Base-by-base conservation (phyloP, 148 eudicot species). In the Tetragonia tetragonoides region DNA sequence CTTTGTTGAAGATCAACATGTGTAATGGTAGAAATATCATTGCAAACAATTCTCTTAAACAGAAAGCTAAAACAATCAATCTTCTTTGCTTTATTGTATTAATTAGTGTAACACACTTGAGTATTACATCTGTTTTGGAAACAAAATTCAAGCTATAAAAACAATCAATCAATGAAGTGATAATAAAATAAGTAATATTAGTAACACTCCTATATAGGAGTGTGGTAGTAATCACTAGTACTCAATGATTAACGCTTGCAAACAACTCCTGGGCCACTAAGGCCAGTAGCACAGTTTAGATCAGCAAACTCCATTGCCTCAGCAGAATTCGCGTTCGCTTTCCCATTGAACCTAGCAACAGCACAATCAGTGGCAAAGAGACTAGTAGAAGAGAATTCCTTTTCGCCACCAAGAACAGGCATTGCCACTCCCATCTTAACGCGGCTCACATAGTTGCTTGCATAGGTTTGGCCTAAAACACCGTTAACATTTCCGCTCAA, bases 401-500 rank as follows among this genome's bases (percentile, higher is more conserved):
- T 81, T 2, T 89, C 84, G 1, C 97, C 95, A 16, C 97, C 93
- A 72, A 93, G 77, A 1, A 93, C 90, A 7, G 95, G 88, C 91
- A 89, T 88, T 9, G 34, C 60, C 1, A 82, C 88, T 18, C 92
- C 95, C 86, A 93, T 87, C 66, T 91, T 93, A 41, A 84, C 96
- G 63, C 86, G 86, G 63, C 90, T 91, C 72, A 80, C 87, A 44
- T 93, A 93, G 59, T 86, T 84, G 41, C 79, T 81, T 1, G 80
- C 90, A 72, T 93, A 93, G 4, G 98, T 93, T 73, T 88, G 93
- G 15, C 98, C 98, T 68, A 93, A 79, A 37, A 93, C 96, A 0
- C 98, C 98, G 61, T 82, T 85, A 2, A 93, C 98, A 2, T 86
- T 80, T 2, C 77, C 86, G 38, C 86, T 93, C 44, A 93, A 59